Evolutionary conservation across 495 filamentous ascomycete genomes (phyloP).

Genomic region (Aspergillus carlsbadensis): DNA sequence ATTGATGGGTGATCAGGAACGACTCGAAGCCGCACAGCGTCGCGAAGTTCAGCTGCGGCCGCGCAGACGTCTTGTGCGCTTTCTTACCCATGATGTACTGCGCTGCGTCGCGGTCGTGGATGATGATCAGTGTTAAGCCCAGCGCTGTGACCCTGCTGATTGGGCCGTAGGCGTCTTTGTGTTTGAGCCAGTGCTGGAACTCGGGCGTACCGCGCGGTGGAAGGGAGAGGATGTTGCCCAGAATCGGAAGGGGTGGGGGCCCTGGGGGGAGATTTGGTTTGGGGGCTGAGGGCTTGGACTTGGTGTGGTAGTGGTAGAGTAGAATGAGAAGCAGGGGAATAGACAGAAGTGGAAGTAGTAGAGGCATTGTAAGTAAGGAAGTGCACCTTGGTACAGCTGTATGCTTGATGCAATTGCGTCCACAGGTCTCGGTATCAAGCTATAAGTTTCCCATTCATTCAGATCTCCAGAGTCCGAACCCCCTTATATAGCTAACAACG

Average conservation of each 20-base stretch:
- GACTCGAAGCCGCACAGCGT: slow-evolving; percentile 1
- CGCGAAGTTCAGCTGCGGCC: slow-evolving; percentile 16
- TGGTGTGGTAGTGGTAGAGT: too few species aligned
- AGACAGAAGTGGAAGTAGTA: too few species aligned
- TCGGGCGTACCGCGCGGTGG: slow-evolving; percentile 39
- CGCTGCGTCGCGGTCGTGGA: slow-evolving; percentile 43
- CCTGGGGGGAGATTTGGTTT: neutral
- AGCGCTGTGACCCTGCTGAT: slow-evolving; percentile 51
- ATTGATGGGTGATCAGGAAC: slow-evolving; percentile 19
- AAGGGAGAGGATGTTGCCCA: slow-evolving; percentile 49
- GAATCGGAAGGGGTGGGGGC: slow-evolving; percentile 28
- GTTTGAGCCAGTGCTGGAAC: slow-evolving; percentile 48
- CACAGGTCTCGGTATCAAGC: too few species aligned
- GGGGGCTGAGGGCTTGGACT: too few species aligned
- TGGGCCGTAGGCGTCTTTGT: slow-evolving; percentile 50
- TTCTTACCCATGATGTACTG: slow-evolving; percentile 46
- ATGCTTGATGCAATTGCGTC: too few species aligned
- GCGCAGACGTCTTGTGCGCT: slow-evolving; percentile 39
- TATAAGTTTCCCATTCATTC: too few species aligned
- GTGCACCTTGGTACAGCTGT: too few species aligned
- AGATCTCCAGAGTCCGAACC: too few species aligned
- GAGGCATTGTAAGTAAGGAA: too few species aligned
- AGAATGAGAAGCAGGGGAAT: too few species aligned
- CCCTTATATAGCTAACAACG: too few species aligned
- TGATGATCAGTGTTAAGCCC: slow-evolving; percentile 46